Evolutionary conservation across 345 rosid species (phyloP), one percentile per base, ranked within the genome.

Genomic region (Gossypium herbaceum): DNA sequence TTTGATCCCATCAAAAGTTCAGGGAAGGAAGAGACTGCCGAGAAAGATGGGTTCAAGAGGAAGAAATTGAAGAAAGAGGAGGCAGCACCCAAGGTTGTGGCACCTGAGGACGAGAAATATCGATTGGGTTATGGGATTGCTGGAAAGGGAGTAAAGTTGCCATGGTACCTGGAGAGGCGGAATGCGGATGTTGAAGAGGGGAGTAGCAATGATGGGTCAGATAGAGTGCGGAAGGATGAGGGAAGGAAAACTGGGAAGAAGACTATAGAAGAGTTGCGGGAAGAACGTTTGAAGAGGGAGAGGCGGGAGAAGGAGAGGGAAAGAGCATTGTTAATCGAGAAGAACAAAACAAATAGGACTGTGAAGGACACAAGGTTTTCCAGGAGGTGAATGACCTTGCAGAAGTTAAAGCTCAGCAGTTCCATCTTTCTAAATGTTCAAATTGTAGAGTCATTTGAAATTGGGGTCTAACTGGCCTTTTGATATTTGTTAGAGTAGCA

Each of bases 91-190:
- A 86, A 78, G 80, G 81, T 83, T 9, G 87, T 92, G 44, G 89
- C 84, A 0, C 87, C 92, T 0, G 98, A 92, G 78, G 97, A 95
- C 71, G 98, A 95, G 82, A 91, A 86, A 84, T 92, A 91, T 80
- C 84, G 92, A 68, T 82, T 95, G 72, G 97, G 98, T 1, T 90
- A 92, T 76, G 98, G 98, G 12, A 27, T 94, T 79, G 98, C 96
- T 3, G 98, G 98, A 62, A 95, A 91, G 82, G 98, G 99, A 50
- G 96, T 91, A 57, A 95, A 91, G 79, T 76, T 86, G 88, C 97
- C 97, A 0, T 95, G 98, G 99, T 95, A 91, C 76, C 86, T 93
- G 65, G 91, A 91, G 81, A 92, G 55, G 85, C 82, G 85, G 39
- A 79, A 78, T 9, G 78, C 34, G 71, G 85, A 86, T 48, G 82